phyloP scores from a whole-genome alignment of 2,329 filamentous ascomycete species.

The Moelleriella libera region DNA sequence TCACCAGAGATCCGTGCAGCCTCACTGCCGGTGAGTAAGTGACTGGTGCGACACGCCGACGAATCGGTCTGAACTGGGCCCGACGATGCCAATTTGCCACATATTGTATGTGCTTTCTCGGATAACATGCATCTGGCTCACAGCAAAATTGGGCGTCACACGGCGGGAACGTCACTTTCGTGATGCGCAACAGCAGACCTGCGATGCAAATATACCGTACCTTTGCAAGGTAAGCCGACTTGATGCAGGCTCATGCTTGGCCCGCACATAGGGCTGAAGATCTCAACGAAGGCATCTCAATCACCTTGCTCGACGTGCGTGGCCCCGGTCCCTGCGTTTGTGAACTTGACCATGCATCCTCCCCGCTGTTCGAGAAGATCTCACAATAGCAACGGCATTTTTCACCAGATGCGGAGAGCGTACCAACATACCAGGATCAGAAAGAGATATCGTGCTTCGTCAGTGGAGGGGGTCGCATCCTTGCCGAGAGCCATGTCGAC shows the following conservation, averaged over 20 bases:
- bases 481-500: background rate
- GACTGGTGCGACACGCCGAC: too few species aligned
- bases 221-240: background rate
- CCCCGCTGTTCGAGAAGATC: slow-evolving; percentile 3
- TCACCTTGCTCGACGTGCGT: slow-evolving; percentile 3
- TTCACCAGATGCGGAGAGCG: slow-evolving; percentile 1
- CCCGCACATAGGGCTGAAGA: slow-evolving; percentile 6
- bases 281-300: slow-evolving; percentile 4
- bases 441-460: background rate
- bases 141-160: background rate
- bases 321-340: slow-evolving; percentile 2
- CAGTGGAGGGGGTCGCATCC: background rate
- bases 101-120: background rate
- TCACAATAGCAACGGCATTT: slow-evolving; percentile 2
- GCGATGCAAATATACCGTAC: background rate
- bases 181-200: slow-evolving; percentile 1
- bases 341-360: slow-evolving; percentile 1
- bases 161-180: background rate
- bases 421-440: slow-evolving; percentile 1
- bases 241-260: slow-evolving; percentile 4
- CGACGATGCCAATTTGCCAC: background rate
- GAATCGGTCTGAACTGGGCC: too few species aligned
- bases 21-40: too few species aligned
- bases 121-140: background rate
- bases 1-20: too few species aligned